phyloP scores from a whole-genome alignment of 208 protist species.

The Trypanosoma boissoni region DNA sequence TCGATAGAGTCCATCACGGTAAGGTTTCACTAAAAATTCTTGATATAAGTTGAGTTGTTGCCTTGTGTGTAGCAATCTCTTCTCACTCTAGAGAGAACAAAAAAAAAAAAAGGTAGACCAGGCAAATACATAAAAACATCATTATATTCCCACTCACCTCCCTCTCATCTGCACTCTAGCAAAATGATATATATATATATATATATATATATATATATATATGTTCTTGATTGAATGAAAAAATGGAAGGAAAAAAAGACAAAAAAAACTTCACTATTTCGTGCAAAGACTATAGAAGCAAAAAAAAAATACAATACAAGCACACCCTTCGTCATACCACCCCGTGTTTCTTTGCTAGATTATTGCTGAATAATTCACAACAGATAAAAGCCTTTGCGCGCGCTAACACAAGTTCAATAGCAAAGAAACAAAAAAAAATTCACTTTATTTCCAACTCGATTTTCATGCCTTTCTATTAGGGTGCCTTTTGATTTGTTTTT shows the following conservation, averaged over 20 bases:
- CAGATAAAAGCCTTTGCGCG: too few relatives aligned
- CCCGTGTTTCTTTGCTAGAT: too few relatives aligned
- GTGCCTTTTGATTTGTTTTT: too few relatives aligned
- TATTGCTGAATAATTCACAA: too few relatives aligned
- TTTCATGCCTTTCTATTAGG: too few relatives aligned
- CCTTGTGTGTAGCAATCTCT: not conserved
- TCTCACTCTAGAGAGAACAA: slow-evolving; percentile 3
- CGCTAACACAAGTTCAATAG: not conserved
- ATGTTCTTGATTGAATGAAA: not conserved
- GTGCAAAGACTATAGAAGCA: too few relatives aligned
- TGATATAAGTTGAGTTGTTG: not conserved
- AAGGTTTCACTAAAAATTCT: slow-evolving; percentile 12
- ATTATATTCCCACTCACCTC: not conserved
- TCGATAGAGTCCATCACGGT: slow-evolving; percentile 88
- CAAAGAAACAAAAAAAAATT: slow-evolving; percentile 24
- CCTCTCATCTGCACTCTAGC: not conserved
- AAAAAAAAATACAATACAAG: too few relatives aligned
- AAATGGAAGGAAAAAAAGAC: slow-evolving; percentile 9
- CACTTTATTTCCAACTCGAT: too few relatives aligned
- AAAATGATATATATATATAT: not conserved
- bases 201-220: slow-evolving; percentile 14
- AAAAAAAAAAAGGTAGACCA: slow-evolving; percentile 18
- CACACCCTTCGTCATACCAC: too few relatives aligned
- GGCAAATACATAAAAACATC: slow-evolving; percentile 14
- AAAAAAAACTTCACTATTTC: too few relatives aligned